Base-by-base conservation (phyloP, 2,329 filamentous ascomycete species). In the Apiospora arundinis region DNA sequence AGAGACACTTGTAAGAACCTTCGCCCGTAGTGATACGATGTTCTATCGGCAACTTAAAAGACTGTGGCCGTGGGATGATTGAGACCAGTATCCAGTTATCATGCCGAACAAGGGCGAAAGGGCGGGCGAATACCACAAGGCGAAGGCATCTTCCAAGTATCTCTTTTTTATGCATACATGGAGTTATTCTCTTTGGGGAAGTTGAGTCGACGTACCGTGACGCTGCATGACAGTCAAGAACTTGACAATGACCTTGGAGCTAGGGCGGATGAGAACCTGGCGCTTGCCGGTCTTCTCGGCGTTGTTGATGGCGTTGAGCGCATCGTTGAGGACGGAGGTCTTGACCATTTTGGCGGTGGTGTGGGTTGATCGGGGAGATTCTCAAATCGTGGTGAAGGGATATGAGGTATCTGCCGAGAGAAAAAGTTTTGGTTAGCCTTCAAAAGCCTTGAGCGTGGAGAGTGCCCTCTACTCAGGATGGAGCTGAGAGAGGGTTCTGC, bases 21-120 rank as follows among this genome's bases (percentile, higher is more conserved):
- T 92, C 92, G 92, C 90, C 84, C 84, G 84, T 80, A 77, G 76
- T 79, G 73, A 76, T 82, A 80, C 79, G 82, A 93, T 87, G 84
- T 96, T 99, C 86, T 99, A 93, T 97, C 96, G 95, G 94, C 91
- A 91, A 97, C 91, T 98, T 98, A 99, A 98, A 99, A 94, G 95
- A 94, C 95, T 94, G 91, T 92, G 89, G 92, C 92, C 93, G 95
- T 98, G 85, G 88, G 84, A 77, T 77, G 82, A 84, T 90, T 90
- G 91, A 92, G 92, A 95, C 92, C 91, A 91, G 94, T 92, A 92
- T 94, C 95, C 97, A 99, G 96, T 98, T 98, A 98, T 98, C 94
- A 98, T 93, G 92, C 95, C 95, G 96, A 96, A 92, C 81, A 79
- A 77, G 77, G 74, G 71, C 66, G 67, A 4, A 42, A 25, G 63